Evolutionary conservation across 345 rosid genomes (phyloP), one percentile per base, ranked within the genome.

Genomic region (Eucalyptus fibrosa): DNA sequence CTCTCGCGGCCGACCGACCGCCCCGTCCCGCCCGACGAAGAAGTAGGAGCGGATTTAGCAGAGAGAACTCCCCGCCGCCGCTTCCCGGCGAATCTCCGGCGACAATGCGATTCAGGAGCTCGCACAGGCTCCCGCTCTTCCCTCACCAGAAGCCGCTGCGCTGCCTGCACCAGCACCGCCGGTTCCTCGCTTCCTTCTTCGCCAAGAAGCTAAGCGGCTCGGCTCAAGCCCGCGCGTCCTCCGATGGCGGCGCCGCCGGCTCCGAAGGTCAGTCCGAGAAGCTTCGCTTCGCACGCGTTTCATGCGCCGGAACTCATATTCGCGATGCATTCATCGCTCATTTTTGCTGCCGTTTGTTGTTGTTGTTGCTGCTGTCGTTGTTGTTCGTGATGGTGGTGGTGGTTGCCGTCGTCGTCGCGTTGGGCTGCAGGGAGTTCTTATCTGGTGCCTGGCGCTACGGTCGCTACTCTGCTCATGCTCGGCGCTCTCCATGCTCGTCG

Each of bases 401-500:
- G 28, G 26, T 40, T 12, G 85, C 26, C 9, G 16, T 40, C 17
- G 85, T 77, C 83, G 83, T 11, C 15, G 47, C 15, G 83, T 23
- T 21, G 47, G 30, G 85, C 14, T 77, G 85, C 85, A 77, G 99
- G 98, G 87, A 96, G 93, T 89, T 88, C 89, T 81, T 95, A 95
- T 92, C 91, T 97, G 90, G 85, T 98, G 88, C 98, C 99, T 9
- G 98, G 98, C 86, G 99, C 99, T 55, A 98, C 99, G 28, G 93
- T 93, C 47, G 99, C 99, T 60, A 96, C 98, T 87, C 89, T 98
- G 9, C 96, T 98, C 89, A 98, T 98, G 99, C 98, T 98, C 82
- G 99, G 98, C 59, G 98, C 94, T 59, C 99, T 98, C 89, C 99
- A 98, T 87, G 98, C 96, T 62, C 98, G 99, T 40, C 95, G 99